Evolutionary conservation across 768 basidiomycete genomes (phyloP), one percentile per base, ranked within the genome.

Genomic region (Phylloporus sp.): DNA sequence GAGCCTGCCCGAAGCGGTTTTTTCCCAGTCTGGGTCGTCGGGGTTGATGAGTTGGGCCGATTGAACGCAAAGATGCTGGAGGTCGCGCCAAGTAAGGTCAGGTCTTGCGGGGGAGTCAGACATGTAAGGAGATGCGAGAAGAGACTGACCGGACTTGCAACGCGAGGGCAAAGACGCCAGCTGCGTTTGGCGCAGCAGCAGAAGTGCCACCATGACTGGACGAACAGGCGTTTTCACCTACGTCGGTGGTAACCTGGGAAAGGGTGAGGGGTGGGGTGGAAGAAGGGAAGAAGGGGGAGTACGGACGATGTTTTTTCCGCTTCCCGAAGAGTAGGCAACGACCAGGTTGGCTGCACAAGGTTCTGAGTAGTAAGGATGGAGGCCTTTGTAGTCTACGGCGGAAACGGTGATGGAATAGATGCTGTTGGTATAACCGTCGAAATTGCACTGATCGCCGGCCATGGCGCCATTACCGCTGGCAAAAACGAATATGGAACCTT

Each of bases 361-460:
- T 66, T 99, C 96, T 5, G 95, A 97, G 58, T 99, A 98, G 62
- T 89, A 91, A 13, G 96, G 96, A 61, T 96, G 96, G 26, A 93
- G 68, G 14, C 93, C 95, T 62, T 90, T 89, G 64, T 85, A 81
- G 59, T 98, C 96, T 49, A 98, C 76, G 0, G 96, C 90, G n/a
- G 92, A 84, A 23, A 99, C 91, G 0, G 96, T 99, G 34, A 99
- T 82, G 7, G 89, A 90, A 68, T 90, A 97, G 48, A 98, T 94
- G 59, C 87, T 90, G 63, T 99, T 99, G 11, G 96, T 99, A 65
- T 99, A 99, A 7, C 96, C 96, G 56, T 98, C 95, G 61, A 99
- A 98, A 65, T 99, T 99, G 73, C 96, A 99, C 65, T 98, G 95
- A 61, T 99, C 96, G 15, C 87, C 90, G 44, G 78, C 76, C 8